Evolutionary conservation across 1,284 basidiomycete species (phyloP).

Genomic region (Ceratobasidium papillatum): DNA sequence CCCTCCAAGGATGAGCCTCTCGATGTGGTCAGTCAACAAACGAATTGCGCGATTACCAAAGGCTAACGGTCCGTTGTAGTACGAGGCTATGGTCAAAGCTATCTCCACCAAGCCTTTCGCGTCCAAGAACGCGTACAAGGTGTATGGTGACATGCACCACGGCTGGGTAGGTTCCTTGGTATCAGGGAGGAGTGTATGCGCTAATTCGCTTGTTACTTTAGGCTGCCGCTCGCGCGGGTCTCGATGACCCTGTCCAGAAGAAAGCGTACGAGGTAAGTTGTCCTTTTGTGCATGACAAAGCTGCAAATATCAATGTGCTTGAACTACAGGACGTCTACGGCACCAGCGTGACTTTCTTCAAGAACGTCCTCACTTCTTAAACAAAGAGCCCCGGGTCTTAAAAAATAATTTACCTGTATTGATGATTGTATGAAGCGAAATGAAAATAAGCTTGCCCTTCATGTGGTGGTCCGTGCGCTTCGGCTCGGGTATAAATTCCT

Average conservation of each 20-base stretch:
- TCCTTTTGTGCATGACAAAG: background rate
- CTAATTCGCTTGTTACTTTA: conserved; percentile 53
- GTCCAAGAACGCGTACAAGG: conserved; percentile 63
- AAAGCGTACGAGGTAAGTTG: conserved; percentile 64
- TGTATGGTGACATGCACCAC: conserved; percentile 61
- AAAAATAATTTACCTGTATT: background rate
- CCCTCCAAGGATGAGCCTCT: conserved; percentile 68
- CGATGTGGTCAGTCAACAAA: conserved; percentile 58
- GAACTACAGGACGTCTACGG: conserved; percentile 34
- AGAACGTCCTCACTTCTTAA: conserved; percentile 19
- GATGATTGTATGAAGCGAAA: background rate
- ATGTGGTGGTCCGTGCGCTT: conserved; percentile 31
- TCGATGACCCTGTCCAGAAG: conserved; percentile 69
- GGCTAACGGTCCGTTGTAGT: conserved; percentile 52
- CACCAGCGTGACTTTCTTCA: conserved; percentile 35
- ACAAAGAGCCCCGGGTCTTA: background rate
- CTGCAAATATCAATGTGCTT: background rate
- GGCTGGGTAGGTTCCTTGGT: conserved; percentile 15
- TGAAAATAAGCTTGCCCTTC: conserved; percentile 8
- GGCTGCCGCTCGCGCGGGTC: conserved; percentile 73
- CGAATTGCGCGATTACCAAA: background rate
- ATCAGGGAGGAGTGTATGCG: background rate
- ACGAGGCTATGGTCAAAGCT: conserved; percentile 61
- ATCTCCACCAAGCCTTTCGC: conserved; percentile 63
- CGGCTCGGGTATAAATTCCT: conserved; percentile 17